These are phyloP conservation scores for Pistacia atlantica DNA, from an alignment of 345 rosid species.

Conservation along the genomic window DNA sequence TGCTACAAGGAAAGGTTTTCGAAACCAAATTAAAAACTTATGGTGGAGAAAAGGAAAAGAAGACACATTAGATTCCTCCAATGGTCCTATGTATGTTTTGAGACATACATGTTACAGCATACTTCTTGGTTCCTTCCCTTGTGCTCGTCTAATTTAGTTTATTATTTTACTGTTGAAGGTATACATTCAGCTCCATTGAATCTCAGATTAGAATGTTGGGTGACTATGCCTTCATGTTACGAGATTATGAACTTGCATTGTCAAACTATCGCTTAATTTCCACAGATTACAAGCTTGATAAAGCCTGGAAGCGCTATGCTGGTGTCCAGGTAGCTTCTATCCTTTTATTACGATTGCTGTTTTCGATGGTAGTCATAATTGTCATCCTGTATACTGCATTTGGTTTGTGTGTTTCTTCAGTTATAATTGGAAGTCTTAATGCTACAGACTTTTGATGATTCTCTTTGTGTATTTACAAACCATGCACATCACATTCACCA, in stretches of 20 bases:
- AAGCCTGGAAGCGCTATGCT: constrained; percentile 98
- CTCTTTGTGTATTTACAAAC: neutral
- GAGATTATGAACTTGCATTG: constrained; percentile 93
- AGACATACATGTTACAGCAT: constrained; percentile 15
- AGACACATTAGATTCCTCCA: constrained; percentile 59
- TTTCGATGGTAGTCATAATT: neutral
- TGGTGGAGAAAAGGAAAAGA: constrained; percentile 99
- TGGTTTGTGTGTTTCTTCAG: neutral
- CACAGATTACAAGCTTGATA: constrained; percentile 95
- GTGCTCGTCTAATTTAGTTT: constrained; percentile 25
- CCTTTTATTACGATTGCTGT: constrained; percentile 9
- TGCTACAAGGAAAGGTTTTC: constrained; percentile 94
- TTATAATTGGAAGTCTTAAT: neutral
- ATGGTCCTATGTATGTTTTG: constrained; percentile 69
- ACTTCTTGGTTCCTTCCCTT: constrained; percentile 20
- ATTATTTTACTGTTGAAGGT: constrained; percentile 57
- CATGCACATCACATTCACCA: neutral
- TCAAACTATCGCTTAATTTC: constrained; percentile 94
- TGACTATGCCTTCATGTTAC: constrained; percentile 97
- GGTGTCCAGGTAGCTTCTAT: constrained; percentile 82
- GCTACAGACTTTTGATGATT: neutral
- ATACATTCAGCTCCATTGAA: constrained; percentile 85
- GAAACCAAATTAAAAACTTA: constrained; percentile 89
- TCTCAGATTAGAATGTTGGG: constrained; percentile 95
- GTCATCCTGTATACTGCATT: neutral